Base-by-base conservation (phyloP, 208 protist species). In the Wallacemonas rigidus region DNA sequence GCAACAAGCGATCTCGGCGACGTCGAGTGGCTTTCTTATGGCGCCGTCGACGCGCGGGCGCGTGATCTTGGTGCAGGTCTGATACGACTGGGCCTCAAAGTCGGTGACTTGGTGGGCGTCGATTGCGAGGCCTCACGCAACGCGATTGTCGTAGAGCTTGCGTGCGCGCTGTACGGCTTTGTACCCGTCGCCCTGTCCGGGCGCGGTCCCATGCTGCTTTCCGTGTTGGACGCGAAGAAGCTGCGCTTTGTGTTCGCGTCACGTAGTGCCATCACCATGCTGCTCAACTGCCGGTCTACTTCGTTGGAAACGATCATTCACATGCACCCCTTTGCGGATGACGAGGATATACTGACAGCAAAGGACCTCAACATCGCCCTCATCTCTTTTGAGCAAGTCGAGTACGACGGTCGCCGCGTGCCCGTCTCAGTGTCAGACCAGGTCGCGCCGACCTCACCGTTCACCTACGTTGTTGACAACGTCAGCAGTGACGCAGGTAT, bases 321-420 rank as follows among this genome's bases (percentile, higher is more conserved):
- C 72, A 75, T 93, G 40, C 80, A 93, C 61, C 51, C 83, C 45
- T 83, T 89, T 44, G 71, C 67, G 0, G 86, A 89, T 55, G 80
- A 88, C 14, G 83, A 77, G 38, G 89, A 95, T 60, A 67, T 79
- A 45, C 71, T 65, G 2, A 71, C 82, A 3, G 92, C 90, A 14
- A 89, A 91, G 62, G 90, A 95, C 63, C 73, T 97, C 15, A 93
- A 89, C 77, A 93, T 97, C 72, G 51, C 73, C 11, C 83, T 97
- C 39, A 48, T 95, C 35, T 79, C 85, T 4, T 91, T 83, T 56
- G 82, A 88, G 67, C 82, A 72, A 26, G 74, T 96, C 3, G 87
- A 89, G 67, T 69, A 82, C 57, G 81, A 85, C 50, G 92, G 92
- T 12, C 79, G 86, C 2, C 67, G 75, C 14, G 73, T 78, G 35